Percentiles rank a stretch among this genome's conserved stretches.
These are phyloP conservation scores for Ambrosia artemisiifolia DNA, from an alignment of 129 eudicot genomes.

Conservation along the genomic window DNA sequence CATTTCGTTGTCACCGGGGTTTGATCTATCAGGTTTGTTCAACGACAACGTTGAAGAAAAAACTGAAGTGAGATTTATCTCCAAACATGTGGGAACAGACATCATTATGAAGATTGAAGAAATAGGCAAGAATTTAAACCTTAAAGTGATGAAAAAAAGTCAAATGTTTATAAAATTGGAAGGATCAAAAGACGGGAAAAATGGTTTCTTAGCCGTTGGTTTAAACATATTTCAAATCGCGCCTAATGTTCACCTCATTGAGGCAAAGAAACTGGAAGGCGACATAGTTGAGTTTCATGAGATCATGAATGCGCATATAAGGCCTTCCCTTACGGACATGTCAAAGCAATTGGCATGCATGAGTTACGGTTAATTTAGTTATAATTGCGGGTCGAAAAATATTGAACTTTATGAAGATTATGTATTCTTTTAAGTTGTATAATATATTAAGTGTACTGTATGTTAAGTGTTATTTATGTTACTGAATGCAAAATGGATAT, in stretches of 20 bases:
- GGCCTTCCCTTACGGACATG: not conserved
- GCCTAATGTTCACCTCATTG: not conserved
- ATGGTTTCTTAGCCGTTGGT: not conserved
- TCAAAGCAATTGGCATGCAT: too few species aligned
- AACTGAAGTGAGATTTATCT: conserved; percentile 6
- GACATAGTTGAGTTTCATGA: not conserved
- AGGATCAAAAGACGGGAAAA: not conserved
- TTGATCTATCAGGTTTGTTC: conserved; percentile 11
- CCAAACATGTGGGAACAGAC: not conserved
- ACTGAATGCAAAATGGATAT: not conserved
- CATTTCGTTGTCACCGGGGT: conserved; percentile 8
- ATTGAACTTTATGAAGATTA: not conserved
- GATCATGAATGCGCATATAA: conserved; percentile 3
- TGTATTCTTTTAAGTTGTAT: not conserved
- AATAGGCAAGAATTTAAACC: not conserved
- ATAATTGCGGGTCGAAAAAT: not conserved
- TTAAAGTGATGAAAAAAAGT: not conserved
- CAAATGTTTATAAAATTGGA: not conserved
- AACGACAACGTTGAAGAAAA: not conserved
- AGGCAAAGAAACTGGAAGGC: not conserved
- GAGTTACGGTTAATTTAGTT: too few species aligned
- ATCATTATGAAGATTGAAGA: not conserved
- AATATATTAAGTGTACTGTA: not conserved
- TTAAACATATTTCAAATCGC: not conserved
- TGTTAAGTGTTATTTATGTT: not conserved